These are phyloP conservation scores for Echeveria elegans DNA, from an alignment of 164 flowering plant species.

Conservation along the genomic window DNA sequence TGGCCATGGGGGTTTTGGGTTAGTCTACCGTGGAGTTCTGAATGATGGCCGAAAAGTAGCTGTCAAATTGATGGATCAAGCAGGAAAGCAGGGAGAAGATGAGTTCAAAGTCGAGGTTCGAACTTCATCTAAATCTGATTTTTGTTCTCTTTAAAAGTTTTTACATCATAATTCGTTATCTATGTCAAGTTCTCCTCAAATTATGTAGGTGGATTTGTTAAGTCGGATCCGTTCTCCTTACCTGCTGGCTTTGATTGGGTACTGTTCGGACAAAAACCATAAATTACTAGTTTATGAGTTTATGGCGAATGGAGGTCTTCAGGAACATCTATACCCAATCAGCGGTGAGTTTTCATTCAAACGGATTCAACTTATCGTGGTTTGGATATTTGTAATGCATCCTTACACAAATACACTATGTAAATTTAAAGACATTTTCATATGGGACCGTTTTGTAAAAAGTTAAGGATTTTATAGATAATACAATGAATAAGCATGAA, in stretches of 20 bases:
- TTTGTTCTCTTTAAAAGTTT: no score
- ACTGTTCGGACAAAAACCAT: constrained; percentile 62
- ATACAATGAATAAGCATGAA: no score
- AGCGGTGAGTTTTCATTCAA: constrained; percentile 47
- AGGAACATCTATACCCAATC: constrained; percentile 74
- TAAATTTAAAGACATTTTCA: no score
- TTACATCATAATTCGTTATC: background rate
- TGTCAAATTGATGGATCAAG: constrained; percentile 68
- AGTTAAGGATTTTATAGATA: no score
- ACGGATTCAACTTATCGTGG: no score
- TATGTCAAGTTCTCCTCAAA: background rate
- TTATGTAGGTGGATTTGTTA: constrained; percentile 69
- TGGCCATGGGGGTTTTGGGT: constrained; percentile 91
- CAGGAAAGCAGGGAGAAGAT: background rate
- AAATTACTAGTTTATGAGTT: constrained; percentile 86
- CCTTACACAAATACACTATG: no score
- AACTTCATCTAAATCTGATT: background rate
- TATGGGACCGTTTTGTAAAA: no score
- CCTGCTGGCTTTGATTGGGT: constrained; percentile 74
- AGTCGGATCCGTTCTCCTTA: constrained; percentile 72
- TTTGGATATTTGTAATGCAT: no score
- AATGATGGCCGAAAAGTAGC: constrained; percentile 77
- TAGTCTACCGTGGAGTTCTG: constrained; percentile 81
- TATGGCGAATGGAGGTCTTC: constrained; percentile 90
- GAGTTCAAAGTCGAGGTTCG: background rate